Base-by-base conservation (phyloP, 495 filamentous ascomycete genomes). In the Hyaloscypha bicolor region DNA sequence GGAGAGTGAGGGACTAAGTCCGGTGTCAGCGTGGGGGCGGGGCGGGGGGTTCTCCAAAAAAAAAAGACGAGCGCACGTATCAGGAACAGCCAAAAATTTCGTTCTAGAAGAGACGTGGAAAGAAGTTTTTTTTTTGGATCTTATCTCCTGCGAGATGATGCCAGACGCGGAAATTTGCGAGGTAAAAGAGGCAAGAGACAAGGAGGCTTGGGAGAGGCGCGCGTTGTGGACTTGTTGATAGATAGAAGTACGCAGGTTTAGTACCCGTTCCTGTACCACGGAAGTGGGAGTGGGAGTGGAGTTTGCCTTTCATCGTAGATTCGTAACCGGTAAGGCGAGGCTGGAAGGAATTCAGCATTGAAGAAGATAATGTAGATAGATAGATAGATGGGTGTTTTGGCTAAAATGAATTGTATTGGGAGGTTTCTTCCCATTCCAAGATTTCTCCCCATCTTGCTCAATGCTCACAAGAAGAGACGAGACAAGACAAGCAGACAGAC, bases 131-230 rank as follows among this genome's bases (percentile, higher is more conserved):
- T 37, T 37, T 37, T 12, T 37, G 1, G 8, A 1, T 6, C 3
- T 12, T 37, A 12, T 12, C 35, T 37, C 8, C 35, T 37, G 35
- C 35, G 35, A 37, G 35, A 37, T 37, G 35, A 37, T 37, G 35
- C 6, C 12, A 37, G 6, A n/a, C 8, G 12, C 35, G 35, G 35
- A 12, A 37, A 12, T 37, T 53, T n/a, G 25, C 25, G 25, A 25
- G 25, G 51, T 53, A 53, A 53, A 53, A 53, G 51, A 53, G 51
- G 21, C 53, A 56, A 56, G 53, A 56, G 29, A 56, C 53, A 56
- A 29, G 53, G 29, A 3, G 19, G 51, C 16, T 9, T 29, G 19
- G 53, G 53, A 31, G 53, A 29, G 51, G 51, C 35, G 12, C 12
- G 3, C 8, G 16, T 12, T 45, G 6, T 48, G 42, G 35, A 37